A percentile compares a stretch with the other conserved stretches of the same genome.
Evolutionary conservation across 352 stramenopile species (phyloP).

Genomic region (Elongisporangium undulatum): DNA sequence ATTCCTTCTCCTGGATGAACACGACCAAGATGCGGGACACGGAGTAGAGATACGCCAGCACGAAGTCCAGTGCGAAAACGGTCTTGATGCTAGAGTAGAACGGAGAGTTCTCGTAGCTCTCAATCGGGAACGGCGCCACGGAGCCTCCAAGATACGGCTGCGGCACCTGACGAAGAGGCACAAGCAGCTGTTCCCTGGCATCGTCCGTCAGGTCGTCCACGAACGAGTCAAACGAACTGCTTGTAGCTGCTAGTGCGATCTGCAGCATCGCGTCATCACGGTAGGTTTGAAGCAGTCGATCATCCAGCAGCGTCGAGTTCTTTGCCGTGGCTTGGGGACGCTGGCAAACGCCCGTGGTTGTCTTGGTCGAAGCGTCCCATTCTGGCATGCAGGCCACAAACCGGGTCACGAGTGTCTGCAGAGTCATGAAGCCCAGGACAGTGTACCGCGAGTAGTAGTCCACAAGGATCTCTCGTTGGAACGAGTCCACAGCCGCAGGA

Average conservation of each 20-base stretch:
- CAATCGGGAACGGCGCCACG: slow-evolving; percentile 38
- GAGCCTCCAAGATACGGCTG: slow-evolving; percentile 49
- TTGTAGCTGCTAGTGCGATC: slow-evolving; percentile 7
- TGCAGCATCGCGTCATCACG: slow-evolving; percentile 33
- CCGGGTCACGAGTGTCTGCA: slow-evolving; percentile 60
- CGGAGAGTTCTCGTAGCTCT: slow-evolving; percentile 25
- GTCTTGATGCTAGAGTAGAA: slow-evolving; percentile 58
- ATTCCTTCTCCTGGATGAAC: slow-evolving; percentile 90
- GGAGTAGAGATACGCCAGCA: slow-evolving; percentile 86
- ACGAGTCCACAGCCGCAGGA: slow-evolving; percentile 11
- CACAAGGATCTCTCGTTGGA: slow-evolving; percentile 14
- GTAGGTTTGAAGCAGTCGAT: slow-evolving; percentile 36
- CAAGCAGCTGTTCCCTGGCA: slow-evolving; percentile 33
- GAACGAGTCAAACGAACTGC: slow-evolving; percentile 12
- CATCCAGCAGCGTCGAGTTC: slow-evolving; percentile 18
- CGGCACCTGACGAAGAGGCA: slow-evolving; percentile 48
- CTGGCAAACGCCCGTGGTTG: slow-evolving; percentile 41
- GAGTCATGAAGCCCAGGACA: slow-evolving; percentile 61
- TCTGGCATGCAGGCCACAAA: slow-evolving; percentile 64
- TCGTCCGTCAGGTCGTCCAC: slow-evolving; percentile 24
- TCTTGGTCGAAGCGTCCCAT: slow-evolving; percentile 28
- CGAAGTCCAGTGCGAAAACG: slow-evolving; percentile 82
- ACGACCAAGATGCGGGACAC: slow-evolving; percentile 75
- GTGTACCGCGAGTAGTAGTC: slow-evolving; percentile 34
- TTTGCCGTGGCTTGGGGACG: slow-evolving; percentile 27